phyloP scores from a whole-genome alignment of 768 basidiomycete genomes.

The Infundibulicybe gibba region DNA sequence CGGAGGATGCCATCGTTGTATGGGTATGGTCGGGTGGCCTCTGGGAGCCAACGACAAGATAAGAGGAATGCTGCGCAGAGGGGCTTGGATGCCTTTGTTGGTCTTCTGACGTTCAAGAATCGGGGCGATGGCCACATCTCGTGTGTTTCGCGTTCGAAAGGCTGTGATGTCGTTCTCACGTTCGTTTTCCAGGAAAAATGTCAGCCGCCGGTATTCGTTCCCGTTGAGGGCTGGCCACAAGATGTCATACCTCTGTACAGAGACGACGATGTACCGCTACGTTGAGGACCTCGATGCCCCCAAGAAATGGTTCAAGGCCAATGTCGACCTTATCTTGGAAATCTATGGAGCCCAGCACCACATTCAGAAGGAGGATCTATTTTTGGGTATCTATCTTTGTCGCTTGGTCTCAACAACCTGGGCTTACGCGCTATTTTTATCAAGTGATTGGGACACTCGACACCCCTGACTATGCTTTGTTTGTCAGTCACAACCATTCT shows the following conservation, averaged over 20 bases:
- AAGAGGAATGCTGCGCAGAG: slow-evolving; percentile 58
- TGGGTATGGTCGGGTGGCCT: slow-evolving; percentile 58
- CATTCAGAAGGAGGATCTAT: slow-evolving; percentile 58
- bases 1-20: slow-evolving; percentile 53
- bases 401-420: neutral
- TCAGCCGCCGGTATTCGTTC: slow-evolving; percentile 52
- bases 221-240: slow-evolving; percentile 64
- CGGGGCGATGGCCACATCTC: slow-evolving; percentile 15
- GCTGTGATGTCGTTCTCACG: neutral
- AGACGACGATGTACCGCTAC: slow-evolving; percentile 67
- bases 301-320: slow-evolving; percentile 70
- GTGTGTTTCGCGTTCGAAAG: neutral
- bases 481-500: slow-evolving; percentile 70
- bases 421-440: slow-evolving; percentile 1
- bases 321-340: slow-evolving; percentile 60
- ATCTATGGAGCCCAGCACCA: slow-evolving; percentile 44
- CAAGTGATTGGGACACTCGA: slow-evolving; percentile 67
- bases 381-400: slow-evolving; percentile 34
- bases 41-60: slow-evolving; percentile 48
- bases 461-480: slow-evolving; percentile 68
- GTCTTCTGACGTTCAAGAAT: slow-evolving; percentile 44
- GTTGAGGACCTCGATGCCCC: slow-evolving; percentile 60
- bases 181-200: slow-evolving; percentile 31
- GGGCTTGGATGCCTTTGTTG: slow-evolving; percentile 51
- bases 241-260: slow-evolving; percentile 63